phyloP scores from a whole-genome alignment of 2,329 filamentous ascomycete species.

The Pseudogymnoascus sp. region DNA sequence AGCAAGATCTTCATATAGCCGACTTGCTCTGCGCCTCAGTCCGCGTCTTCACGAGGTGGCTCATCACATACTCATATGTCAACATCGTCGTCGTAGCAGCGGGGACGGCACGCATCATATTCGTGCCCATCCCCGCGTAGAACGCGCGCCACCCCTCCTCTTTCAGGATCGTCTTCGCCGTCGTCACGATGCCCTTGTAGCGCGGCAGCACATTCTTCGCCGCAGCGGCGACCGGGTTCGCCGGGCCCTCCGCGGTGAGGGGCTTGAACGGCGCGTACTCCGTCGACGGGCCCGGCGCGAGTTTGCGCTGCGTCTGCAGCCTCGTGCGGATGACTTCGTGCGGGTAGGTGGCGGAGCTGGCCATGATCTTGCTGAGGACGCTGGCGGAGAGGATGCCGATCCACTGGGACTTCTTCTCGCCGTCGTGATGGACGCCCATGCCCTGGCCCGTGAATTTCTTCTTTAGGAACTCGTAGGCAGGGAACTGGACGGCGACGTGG shows the following conservation, averaged over 20 bases:
- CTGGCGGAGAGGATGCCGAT: conserved; percentile 79
- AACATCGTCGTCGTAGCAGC: conserved; percentile 96
- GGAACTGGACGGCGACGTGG: conserved; percentile 95
- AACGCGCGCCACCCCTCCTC: conserved; percentile 97
- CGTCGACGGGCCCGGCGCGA: conserved; percentile 36
- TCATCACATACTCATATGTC: conserved; percentile 73
- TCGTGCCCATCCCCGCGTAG: conserved; percentile 94
- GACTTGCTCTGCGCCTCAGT: neutral
- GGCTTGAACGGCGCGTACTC: conserved; percentile 42
- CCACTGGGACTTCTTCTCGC: conserved; percentile 61
- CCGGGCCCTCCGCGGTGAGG: conserved; percentile 11
- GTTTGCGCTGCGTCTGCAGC: conserved; percentile 83
- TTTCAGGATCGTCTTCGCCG: conserved; percentile 71
- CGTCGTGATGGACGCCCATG: conserved; percentile 59
- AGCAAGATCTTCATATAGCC: neutral
- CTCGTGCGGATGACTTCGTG: conserved; percentile 93
- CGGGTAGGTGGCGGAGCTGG: conserved; percentile 91
- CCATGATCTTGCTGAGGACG: conserved; percentile 87
- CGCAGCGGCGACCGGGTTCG: conserved; percentile 22
- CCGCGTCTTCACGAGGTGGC: conserved; percentile 14
- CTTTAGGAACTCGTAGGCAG: conserved; percentile 90
- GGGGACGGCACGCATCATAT: conserved; percentile 91
- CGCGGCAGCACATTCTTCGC: conserved; percentile 29
- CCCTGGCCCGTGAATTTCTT: conserved; percentile 80
- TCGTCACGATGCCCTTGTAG: conserved; percentile 74